Conservation (phyloP, 2,329 filamentous ascomycete species). For the Microdochium paspali region DNA sequence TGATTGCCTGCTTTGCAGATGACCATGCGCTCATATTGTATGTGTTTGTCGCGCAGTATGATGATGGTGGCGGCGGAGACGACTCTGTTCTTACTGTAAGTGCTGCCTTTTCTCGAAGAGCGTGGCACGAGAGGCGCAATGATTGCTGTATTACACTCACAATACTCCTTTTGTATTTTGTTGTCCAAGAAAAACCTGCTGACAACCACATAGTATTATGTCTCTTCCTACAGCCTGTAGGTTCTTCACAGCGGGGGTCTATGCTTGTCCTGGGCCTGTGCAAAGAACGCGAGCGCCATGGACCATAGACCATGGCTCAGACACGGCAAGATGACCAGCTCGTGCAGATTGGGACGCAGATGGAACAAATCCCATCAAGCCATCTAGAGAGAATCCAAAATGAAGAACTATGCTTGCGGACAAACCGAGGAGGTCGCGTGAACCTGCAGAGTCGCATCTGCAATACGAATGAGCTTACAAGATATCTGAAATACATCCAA, state of each 20-base stretch:
- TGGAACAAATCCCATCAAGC: too few species aligned
- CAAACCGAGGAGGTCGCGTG: too few species aligned
- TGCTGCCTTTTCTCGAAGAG: conserved; percentile 4
- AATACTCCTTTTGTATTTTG: background rate
- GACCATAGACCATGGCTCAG: too few species aligned
- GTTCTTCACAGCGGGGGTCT: background rate
- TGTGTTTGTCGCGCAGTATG: conserved; percentile 67
- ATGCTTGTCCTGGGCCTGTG: too few species aligned
- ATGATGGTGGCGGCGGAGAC: conserved; percentile 48
- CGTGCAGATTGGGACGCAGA: too few species aligned
- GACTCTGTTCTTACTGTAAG: conserved; percentile 70
- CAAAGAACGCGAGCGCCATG: too few species aligned
- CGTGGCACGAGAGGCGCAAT: background rate
- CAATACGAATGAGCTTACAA: too few species aligned
- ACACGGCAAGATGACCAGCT: too few species aligned
- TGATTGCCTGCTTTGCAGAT: conserved; percentile 84
- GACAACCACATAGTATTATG: conserved; percentile 21
- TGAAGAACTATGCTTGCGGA: too few species aligned
- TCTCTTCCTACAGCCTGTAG: conserved; percentile 23
- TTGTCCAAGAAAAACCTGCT: background rate
- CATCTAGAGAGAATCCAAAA: too few species aligned
- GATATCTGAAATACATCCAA: too few species aligned
- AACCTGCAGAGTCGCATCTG: too few species aligned
- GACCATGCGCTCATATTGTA: conserved; percentile 76
- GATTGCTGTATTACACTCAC: background rate